Percentiles rank a stretch among this genome's conserved stretches.
Evolutionary conservation across 2,329 filamentous ascomycete genomes (phyloP).

Genomic region (Dendryphion nanum): DNA sequence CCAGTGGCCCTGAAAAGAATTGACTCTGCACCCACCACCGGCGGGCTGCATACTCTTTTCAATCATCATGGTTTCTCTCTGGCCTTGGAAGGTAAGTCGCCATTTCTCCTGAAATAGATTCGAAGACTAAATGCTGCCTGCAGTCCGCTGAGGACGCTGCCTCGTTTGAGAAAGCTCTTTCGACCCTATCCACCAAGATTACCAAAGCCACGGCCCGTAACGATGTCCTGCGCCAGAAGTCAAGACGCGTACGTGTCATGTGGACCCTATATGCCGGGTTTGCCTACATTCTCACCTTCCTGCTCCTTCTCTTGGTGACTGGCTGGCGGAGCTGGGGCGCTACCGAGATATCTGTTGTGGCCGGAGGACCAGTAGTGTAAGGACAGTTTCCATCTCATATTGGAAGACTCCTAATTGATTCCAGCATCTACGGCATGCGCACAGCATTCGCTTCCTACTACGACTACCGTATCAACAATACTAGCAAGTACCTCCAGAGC

Average conservation of each 20-base stretch:
- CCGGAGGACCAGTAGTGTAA: constrained; percentile 76
- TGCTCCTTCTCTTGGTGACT: constrained; percentile 80
- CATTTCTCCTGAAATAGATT: neutral
- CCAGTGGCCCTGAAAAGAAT: constrained; percentile 19
- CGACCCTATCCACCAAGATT: constrained; percentile 79
- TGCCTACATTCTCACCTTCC: constrained; percentile 81
- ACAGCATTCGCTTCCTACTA: constrained; percentile 68
- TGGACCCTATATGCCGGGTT: constrained; percentile 90
- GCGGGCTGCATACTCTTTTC: constrained; percentile 24
- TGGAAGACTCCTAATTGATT: neutral
- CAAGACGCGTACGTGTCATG: constrained; percentile 77
- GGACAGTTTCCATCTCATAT: constrained; percentile 24
- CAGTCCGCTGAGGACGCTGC: constrained; percentile 81
- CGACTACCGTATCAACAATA: constrained; percentile 73
- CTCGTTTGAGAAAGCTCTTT: constrained; percentile 88
- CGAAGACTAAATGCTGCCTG: constrained; percentile 13
- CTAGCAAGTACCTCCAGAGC: constrained; percentile 68
- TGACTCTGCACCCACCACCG: constrained; percentile 21
- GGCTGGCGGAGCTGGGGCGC: constrained; percentile 76
- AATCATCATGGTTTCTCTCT: constrained; percentile 71
- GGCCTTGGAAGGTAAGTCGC: constrained; percentile 73
- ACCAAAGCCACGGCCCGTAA: constrained; percentile 69
- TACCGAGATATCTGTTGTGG: constrained; percentile 74
- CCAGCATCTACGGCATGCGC: constrained; percentile 77
- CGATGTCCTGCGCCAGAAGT: constrained; percentile 68